Conservation (phyloP, 148 eudicot genomes). For the Cornus kousa region DNA sequence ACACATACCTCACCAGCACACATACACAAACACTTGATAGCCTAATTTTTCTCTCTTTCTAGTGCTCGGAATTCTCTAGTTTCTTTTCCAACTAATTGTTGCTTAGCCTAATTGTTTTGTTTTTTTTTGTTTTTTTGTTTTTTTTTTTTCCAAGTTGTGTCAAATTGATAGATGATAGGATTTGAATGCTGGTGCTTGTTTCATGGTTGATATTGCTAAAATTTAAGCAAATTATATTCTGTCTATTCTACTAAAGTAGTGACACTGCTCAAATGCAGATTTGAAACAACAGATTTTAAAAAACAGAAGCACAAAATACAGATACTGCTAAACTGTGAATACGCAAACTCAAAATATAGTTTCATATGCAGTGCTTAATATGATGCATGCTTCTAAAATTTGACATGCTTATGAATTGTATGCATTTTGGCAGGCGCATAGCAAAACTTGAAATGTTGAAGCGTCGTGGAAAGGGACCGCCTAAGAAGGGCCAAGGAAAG, state of each 20-base stretch:
- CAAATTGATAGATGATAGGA: too few species aligned
- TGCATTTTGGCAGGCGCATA: slow-evolving; percentile 46
- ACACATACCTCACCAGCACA: not conserved
- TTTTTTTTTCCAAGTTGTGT: too few species aligned
- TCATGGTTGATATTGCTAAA: not conserved
- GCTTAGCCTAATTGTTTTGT: too few species aligned
- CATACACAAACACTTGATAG: too few species aligned
- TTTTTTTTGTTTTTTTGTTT: too few species aligned
- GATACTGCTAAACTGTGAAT: not conserved
- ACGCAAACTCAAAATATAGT: not conserved
- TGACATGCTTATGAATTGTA: not conserved
- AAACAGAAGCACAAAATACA: too few species aligned
- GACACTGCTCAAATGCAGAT: not conserved
- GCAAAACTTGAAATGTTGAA: slow-evolving; percentile 76
- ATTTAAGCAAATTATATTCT: too few species aligned
- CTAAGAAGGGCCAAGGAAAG: slow-evolving; percentile 94
- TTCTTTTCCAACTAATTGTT: too few species aligned
- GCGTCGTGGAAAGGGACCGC: slow-evolving; percentile 86
- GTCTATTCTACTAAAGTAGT: too few species aligned
- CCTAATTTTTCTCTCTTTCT: too few species aligned
- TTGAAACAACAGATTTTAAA: not conserved
- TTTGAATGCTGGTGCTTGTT: too few species aligned
- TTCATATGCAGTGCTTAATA: not conserved
- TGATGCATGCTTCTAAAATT: not conserved
- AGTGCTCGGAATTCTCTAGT: too few species aligned